Conservation (phyloP, 306 rosid species). For the Ormosia semicastrata region DNA sequence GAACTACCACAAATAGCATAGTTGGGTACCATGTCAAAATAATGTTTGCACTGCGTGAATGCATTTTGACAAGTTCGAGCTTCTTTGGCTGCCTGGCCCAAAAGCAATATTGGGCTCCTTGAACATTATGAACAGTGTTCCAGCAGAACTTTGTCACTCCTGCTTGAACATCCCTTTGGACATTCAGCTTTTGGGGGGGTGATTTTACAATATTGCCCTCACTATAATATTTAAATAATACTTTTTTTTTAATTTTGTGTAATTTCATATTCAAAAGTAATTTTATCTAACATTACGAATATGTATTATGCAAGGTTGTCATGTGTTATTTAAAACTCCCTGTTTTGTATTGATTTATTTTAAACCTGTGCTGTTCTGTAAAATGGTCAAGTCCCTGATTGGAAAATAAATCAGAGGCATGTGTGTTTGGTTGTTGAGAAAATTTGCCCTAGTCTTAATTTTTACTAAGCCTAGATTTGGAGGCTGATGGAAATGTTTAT, state of each 20-base stretch:
- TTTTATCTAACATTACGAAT: neutral
- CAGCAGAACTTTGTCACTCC: too few species aligned
- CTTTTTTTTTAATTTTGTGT: neutral
- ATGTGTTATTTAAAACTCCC: neutral
- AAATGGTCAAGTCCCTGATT: neutral
- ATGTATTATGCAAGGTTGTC: neutral
- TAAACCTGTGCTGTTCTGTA: neutral
- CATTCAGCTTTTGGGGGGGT: neutral
- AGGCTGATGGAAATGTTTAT: constrained; percentile 8
- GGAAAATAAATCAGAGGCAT: neutral
- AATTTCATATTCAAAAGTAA: neutral
- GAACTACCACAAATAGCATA: neutral
- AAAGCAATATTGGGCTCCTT: neutral
- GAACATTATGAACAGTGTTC: neutral
- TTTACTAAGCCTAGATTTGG: neutral
- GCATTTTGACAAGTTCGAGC: neutral
- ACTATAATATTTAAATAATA: neutral
- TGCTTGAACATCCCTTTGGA: neutral
- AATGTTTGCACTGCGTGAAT: neutral
- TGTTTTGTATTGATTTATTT: neutral
- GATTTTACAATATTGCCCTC: neutral
- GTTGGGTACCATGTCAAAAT: neutral
- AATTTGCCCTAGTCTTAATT: constrained; percentile 22
- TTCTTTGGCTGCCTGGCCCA: neutral
- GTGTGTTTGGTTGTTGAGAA: neutral